A percentile compares a stretch with the other conserved stretches of the same genome.
phyloP scores from a whole-genome alignment of 306 rosid genomes.

The Fragaria vesca region DNA sequence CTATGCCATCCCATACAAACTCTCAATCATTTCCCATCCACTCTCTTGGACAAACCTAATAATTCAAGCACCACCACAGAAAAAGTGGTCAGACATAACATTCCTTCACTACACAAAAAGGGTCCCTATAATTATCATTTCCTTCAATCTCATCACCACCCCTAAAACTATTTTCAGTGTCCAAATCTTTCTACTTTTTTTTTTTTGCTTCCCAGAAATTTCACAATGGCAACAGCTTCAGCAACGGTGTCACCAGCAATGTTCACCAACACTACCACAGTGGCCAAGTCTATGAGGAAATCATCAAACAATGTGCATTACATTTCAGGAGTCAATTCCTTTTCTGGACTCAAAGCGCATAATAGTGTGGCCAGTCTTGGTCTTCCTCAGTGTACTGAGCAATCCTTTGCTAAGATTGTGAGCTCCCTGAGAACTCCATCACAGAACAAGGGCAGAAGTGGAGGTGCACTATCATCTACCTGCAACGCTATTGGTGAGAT shows the following conservation, averaged over 20 bases:
- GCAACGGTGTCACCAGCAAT: slow-evolving; percentile 50
- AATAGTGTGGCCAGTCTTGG: slow-evolving; percentile 55
- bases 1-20: background rate
- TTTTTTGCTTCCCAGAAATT: slow-evolving; percentile 22
- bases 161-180: background rate
- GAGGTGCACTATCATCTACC: slow-evolving; percentile 56
- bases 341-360: slow-evolving; percentile 58
- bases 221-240: slow-evolving; percentile 51
- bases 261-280: slow-evolving; percentile 36
- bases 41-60: background rate
- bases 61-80: background rate
- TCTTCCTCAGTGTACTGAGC: slow-evolving; percentile 41
- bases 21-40: background rate
- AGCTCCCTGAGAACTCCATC: slow-evolving; percentile 54
- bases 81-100: background rate
- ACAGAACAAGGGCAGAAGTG: slow-evolving; percentile 43
- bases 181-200: background rate
- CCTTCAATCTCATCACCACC: background rate
- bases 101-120: background rate
- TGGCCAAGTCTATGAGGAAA: slow-evolving; percentile 31
- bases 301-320: slow-evolving; percentile 37
- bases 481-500: slow-evolving; percentile 75
- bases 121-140: slow-evolving; percentile 1
- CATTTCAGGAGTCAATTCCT: slow-evolving; percentile 51
- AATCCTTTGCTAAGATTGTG: slow-evolving; percentile 62